Conservation (phyloP, 2,329 filamentous ascomycete genomes). For the Cladosporium phlei region DNA sequence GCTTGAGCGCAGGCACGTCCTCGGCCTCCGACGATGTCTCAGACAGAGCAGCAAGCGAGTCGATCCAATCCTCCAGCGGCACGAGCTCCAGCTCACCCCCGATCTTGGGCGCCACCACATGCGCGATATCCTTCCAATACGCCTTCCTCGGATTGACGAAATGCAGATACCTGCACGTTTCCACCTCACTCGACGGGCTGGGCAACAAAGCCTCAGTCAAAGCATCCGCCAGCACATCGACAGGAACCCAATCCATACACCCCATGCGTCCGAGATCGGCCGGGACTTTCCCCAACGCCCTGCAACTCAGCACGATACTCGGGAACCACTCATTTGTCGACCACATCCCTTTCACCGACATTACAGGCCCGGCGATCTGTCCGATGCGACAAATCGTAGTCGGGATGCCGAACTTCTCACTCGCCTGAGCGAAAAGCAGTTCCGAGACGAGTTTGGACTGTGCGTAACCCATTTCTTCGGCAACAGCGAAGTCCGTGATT, state of each 20-base stretch:
- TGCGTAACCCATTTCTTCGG: conserved; percentile 1
- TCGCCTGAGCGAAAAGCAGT: conserved; percentile 2
- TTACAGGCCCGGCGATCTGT: not conserved
- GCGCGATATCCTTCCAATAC: conserved; percentile 18
- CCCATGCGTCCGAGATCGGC: conserved; percentile 32
- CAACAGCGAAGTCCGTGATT: not conserved
- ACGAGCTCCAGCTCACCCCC: not conserved
- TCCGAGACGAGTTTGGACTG: conserved; percentile 3
- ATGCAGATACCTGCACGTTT: conserved; percentile 14
- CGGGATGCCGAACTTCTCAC: conserved; percentile 13
- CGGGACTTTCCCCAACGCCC: conserved; percentile 36
- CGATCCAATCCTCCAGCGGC: not conserved
- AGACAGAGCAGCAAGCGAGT: not conserved
- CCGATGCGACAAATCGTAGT: conserved; percentile 38
- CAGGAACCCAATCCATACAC: conserved; percentile 43
- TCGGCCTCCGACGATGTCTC: not conserved
- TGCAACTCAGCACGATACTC: conserved; percentile 37
- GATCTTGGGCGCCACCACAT: conserved; percentile 13
- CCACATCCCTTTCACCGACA: not conserved
- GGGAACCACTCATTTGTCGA: not conserved
- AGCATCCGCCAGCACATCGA: conserved; percentile 38
- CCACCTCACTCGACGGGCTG: not conserved
- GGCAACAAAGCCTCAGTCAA: conserved; percentile 25
- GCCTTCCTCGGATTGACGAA: conserved; percentile 27
- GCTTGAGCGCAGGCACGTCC: not conserved